Conservation (phyloP, 176 grass and related monocot species). For the Tillandsia fasciculata region DNA sequence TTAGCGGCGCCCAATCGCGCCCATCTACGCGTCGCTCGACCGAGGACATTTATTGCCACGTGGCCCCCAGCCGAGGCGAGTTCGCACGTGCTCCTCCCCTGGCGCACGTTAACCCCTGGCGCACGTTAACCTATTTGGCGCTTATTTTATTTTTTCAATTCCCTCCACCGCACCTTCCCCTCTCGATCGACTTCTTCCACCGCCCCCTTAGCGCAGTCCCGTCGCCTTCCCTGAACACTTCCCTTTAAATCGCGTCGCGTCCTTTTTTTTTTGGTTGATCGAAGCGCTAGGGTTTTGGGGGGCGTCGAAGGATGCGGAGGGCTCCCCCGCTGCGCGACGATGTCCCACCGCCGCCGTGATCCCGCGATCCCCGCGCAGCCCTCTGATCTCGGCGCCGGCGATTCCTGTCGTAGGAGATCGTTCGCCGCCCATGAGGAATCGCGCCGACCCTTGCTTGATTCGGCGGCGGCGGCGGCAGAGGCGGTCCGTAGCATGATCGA, state of each 20-base stretch:
- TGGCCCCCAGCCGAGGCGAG: background rate
- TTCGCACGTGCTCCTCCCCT: background rate
- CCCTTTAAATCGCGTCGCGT: background rate
- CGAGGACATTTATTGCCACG: background rate
- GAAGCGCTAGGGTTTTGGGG: background rate
- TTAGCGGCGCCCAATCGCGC: too few species aligned
- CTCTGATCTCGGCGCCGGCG: background rate
- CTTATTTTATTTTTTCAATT: conserved; percentile 1
- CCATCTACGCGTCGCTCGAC: background rate
- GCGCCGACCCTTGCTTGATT: conserved; percentile 9
- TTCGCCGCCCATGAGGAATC: background rate
- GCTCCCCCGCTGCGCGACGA: conserved; percentile 3
- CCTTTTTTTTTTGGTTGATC: background rate
- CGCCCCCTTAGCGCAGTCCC: background rate
- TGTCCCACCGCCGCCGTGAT: conserved; percentile 8
- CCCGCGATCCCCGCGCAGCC: background rate
- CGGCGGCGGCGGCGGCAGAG: background rate
- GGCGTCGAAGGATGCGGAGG: background rate
- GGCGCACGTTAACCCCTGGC: background rate
- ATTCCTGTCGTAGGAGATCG: background rate
- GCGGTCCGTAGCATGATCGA: background rate
- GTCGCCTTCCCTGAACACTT: background rate
- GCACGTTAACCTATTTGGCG: background rate
- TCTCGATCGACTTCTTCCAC: background rate
- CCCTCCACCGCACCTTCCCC: background rate